Percentiles rank a stretch among this genome's conserved stretches.
These are phyloP conservation scores for Boletales sp. DNA, from an alignment of 768 basidiomycete species.

Conservation along the genomic window DNA sequence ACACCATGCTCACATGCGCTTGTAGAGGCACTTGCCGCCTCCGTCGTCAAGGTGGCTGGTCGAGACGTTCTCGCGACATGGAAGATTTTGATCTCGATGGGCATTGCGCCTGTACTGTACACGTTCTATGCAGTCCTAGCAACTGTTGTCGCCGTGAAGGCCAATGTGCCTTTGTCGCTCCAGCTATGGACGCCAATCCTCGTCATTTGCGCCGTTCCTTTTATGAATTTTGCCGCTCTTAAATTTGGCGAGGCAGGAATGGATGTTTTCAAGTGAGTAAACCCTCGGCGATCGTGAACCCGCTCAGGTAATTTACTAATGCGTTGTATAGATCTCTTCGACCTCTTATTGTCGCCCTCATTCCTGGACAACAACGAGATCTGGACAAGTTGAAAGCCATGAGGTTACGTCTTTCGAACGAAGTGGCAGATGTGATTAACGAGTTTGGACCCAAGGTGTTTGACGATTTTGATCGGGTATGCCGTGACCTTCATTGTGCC, in stretches of 20 bases:
- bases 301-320: slow-evolving; percentile 3
- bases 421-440: slow-evolving; percentile 79
- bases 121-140: slow-evolving; percentile 78
- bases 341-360: slow-evolving; percentile 80
- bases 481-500: slow-evolving; percentile 16
- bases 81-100: slow-evolving; percentile 94
- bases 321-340: slow-evolving; percentile 68
- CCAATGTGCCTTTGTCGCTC: slow-evolving; percentile 59
- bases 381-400: slow-evolving; percentile 72
- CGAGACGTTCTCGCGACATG: slow-evolving; percentile 96
- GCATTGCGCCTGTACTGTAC: slow-evolving; percentile 86
- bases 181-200: slow-evolving; percentile 74
- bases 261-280: slow-evolving; percentile 90
- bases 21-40: slow-evolving; percentile 91
- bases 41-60: slow-evolving; percentile 92
- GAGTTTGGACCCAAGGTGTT: slow-evolving; percentile 87
- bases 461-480: slow-evolving; percentile 80
- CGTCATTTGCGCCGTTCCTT: slow-evolving; percentile 70
- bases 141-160: slow-evolving; percentile 65
- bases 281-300: background rate
- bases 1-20: background rate
- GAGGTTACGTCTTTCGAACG: slow-evolving; percentile 74
- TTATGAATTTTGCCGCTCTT: slow-evolving; percentile 88
- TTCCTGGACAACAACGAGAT: slow-evolving; percentile 84
- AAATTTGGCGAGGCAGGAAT: slow-evolving; percentile 98